Evolutionary conservation across 179 eudicot species (phyloP), one percentile per base, ranked within the genome.

Genomic region (Beta lomatogona): DNA sequence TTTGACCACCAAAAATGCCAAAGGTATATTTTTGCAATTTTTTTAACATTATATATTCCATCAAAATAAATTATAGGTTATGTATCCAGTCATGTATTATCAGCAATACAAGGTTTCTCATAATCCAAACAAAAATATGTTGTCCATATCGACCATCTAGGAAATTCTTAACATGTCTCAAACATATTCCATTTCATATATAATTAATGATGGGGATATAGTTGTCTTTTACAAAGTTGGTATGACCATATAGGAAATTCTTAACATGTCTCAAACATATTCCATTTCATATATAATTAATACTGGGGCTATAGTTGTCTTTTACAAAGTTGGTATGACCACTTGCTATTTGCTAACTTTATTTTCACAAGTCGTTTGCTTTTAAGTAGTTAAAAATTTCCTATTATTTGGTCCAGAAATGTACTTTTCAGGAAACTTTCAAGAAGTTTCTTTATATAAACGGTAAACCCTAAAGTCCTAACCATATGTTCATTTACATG

Each of bases 341-440:
- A 83, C 54, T 68, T 52, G 15, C 58, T n/a, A 4, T 45, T 68
- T 52, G 15, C 58, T n/a, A 4, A 71, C 16, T 50, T 6, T 48
- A 8, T 21, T 5, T 71, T 10, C 22, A 48, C 46, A 21, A 53
- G 19, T 4, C 59, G 41, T 36, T 36, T 36, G 41, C 41, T 36
- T 36, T 2, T 36, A 36, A 36, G 3, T 36, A 36, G 41, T 36
- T 36, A 36, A 36, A 36, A 36, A 36, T 3, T 36, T 70, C 44
- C 41, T n/a, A 71, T 48, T 41, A 75, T 13, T 28, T 36, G 64
- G 48, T 68, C 36, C 72, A 71, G 79, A 84, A 78, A 77, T 59
- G 85, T 61, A 78, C 54, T 79, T 81, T 81, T 75, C 77, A 71
- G 61, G 65, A 74, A 81, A 73, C 69, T 85, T 85, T 70, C 82